Evolutionary conservation across 495 filamentous ascomycete genomes (phyloP).

Genomic region (Platismatia glauca): DNA sequence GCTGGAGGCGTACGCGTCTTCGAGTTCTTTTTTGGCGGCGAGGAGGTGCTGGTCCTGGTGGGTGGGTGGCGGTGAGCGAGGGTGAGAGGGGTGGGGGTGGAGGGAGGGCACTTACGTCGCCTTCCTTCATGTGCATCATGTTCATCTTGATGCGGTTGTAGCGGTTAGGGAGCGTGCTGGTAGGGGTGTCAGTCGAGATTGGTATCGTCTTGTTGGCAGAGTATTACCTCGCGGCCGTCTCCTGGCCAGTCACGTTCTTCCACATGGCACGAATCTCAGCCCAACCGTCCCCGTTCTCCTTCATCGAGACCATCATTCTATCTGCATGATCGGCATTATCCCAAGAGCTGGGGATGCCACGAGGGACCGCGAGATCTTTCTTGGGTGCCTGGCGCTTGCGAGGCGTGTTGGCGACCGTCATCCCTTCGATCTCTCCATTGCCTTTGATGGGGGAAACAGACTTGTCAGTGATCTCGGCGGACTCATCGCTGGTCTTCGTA

Average conservation of each 20-base stretch:
- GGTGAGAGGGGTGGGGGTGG: background rate
- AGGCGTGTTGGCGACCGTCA: background rate
- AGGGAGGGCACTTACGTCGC: conserved; percentile 17
- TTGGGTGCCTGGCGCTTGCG: conserved; percentile 10
- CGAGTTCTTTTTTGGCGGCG: conserved; percentile 8
- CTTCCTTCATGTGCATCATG: conserved; percentile 19
- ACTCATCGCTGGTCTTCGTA: background rate
- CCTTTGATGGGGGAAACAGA: background rate
- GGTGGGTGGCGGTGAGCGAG: background rate
- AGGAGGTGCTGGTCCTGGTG: conserved; percentile 11
- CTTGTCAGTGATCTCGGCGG: background rate
- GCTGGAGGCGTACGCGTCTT: background rate
- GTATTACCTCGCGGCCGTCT: conserved; percentile 15
- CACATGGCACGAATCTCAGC: conserved; percentile 14
- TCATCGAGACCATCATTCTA: conserved; percentile 20
- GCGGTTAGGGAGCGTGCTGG: conserved; percentile 20
- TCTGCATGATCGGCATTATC: conserved; percentile 17
- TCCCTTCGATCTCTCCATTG: background rate
- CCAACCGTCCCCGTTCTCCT: conserved; percentile 17
- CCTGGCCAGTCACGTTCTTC: conserved; percentile 16
- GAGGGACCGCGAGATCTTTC: background rate
- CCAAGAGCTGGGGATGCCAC: conserved; percentile 15
- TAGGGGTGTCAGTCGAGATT: background rate
- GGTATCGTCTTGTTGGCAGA: background rate
- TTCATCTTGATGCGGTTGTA: conserved; percentile 19